A percentile compares a stretch with the other conserved stretches of the same genome.
phyloP scores from a whole-genome alignment of 2,329 filamentous ascomycete species.

The Xylaria sp. region DNA sequence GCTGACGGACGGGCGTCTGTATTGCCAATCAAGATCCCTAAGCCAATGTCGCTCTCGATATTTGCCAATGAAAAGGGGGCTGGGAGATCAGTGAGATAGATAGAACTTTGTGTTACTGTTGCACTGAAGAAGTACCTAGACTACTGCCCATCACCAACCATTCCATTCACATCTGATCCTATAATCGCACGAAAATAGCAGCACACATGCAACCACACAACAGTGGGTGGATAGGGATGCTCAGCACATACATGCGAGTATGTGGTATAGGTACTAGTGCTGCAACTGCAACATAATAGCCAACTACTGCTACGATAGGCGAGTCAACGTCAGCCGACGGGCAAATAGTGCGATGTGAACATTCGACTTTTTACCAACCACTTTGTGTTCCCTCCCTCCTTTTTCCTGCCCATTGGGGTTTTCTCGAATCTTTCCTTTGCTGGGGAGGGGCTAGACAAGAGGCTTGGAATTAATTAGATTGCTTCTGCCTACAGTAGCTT shows the following conservation, averaged over 20 bases:
- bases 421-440: constrained; percentile 4
- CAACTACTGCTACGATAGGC: constrained; percentile 11
- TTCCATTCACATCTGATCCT: constrained; percentile 10
- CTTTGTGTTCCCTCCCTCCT: not conserved
- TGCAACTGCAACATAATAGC: constrained; percentile 9
- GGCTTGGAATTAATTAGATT: constrained; percentile 12
- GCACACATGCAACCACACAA: constrained; percentile 27
- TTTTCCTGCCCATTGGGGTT: not conserved
- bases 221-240: constrained; percentile 1
- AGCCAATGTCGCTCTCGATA: not conserved
- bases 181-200: constrained; percentile 35
- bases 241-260: constrained; percentile 11
- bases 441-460: constrained; percentile 11
- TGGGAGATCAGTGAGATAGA: not conserved
- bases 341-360: constrained; percentile 24
- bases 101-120: constrained; percentile 26
- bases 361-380: constrained; percentile 15
- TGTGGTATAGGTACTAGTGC: constrained; percentile 1
- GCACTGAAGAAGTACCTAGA: constrained; percentile 12
- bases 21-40: constrained; percentile 28
- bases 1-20: constrained; percentile 29
- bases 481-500: constrained; percentile 1
- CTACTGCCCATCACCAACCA: constrained; percentile 11
- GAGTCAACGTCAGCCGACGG: constrained; percentile 19
- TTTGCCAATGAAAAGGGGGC: constrained; percentile 11